Evolutionary conservation across 2,329 filamentous ascomycete genomes (phyloP).

Genomic region (Fusarium mangiferae): DNA sequence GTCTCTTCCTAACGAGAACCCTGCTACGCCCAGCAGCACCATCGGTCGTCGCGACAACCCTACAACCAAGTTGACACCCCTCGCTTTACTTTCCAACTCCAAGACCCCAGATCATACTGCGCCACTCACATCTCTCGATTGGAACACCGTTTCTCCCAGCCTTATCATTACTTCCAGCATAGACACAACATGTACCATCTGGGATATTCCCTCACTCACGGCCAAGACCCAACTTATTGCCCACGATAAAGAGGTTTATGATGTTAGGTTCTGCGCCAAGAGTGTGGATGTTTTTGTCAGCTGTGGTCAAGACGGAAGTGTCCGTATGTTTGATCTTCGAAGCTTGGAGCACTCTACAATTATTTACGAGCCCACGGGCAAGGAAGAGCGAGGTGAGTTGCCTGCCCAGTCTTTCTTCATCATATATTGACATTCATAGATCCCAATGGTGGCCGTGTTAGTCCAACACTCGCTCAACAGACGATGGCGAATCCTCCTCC

Average conservation of each 20-base stretch:
- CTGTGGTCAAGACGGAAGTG: constrained; percentile 96
- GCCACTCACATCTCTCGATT: constrained; percentile 94
- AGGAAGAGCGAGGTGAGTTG: constrained; percentile 75
- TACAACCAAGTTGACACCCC: constrained; percentile 84
- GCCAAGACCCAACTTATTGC: constrained; percentile 98
- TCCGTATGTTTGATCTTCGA: constrained; percentile 97
- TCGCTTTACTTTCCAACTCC: constrained; percentile 94
- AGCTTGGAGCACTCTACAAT: constrained; percentile 98
- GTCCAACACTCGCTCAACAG: constrained; percentile 80
- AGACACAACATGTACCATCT: constrained; percentile 98
- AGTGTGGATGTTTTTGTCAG: constrained; percentile 99
- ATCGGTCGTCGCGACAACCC: constrained; percentile 70
- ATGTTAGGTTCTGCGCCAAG: constrained; percentile 97
- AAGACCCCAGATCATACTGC: constrained; percentile 99
- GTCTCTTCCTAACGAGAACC: constrained; percentile 83
- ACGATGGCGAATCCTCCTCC: constrained; percentile 82
- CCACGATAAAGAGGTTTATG: constrained; percentile 98
- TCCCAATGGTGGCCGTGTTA: constrained; percentile 70
- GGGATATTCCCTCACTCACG: constrained; percentile 97
- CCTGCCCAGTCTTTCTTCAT: not conserved
- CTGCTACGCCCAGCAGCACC: constrained; percentile 69
- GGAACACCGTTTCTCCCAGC: constrained; percentile 97
- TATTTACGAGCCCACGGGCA: constrained; percentile 96
- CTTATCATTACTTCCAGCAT: constrained; percentile 99
- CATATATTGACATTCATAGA: constrained; percentile 49